Percentiles rank a stretch among this genome's conserved stretches.
Evolutionary conservation across 2,329 filamentous ascomycete species (phyloP).

Genomic region (Neofusicoccum sp.): DNA sequence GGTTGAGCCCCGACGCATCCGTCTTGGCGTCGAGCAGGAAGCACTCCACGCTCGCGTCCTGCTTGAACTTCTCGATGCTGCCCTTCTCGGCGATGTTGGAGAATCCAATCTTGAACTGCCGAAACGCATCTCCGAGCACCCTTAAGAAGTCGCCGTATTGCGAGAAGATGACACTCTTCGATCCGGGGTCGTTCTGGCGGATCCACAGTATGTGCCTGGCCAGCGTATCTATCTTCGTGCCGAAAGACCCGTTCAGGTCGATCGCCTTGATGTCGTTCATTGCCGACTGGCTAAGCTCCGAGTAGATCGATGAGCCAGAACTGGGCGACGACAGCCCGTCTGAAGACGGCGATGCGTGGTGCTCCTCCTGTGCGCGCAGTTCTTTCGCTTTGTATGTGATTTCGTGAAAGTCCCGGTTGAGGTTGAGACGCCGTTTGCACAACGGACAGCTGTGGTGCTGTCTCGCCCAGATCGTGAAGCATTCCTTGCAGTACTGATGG

Average conservation of each 20-base stretch:
- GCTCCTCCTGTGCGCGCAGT: conserved; percentile 67
- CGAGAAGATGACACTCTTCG: conserved; percentile 93
- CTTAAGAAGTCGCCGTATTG: conserved; percentile 83
- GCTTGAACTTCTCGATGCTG: conserved; percentile 76
- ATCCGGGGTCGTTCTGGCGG: conserved; percentile 77
- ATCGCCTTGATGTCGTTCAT: conserved; percentile 81
- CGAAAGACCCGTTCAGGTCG: conserved; percentile 73
- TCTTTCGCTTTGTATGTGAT: conserved; percentile 81
- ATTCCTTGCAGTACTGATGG: conserved; percentile 89
- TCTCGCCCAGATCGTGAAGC: conserved; percentile 77
- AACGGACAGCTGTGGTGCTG: conserved; percentile 77
- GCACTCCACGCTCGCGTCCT: conserved; percentile 73
- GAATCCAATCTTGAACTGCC: conserved; percentile 71
- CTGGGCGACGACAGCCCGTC: background rate
- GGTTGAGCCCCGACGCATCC: conserved; percentile 84
- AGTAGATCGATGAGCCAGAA: conserved; percentile 64
- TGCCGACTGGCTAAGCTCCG: conserved; percentile 70
- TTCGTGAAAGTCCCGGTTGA: conserved; percentile 71
- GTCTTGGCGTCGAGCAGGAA: conserved; percentile 89
- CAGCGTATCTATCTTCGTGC: conserved; percentile 82
- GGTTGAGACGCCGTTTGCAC: conserved; percentile 72
- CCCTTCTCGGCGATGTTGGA: conserved; percentile 68
- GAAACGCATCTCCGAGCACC: conserved; percentile 72
- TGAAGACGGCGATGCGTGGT: conserved; percentile 28
- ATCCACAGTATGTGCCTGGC: conserved; percentile 80